phyloP scores from a whole-genome alignment of 345 rosid genomes.

The Salix udensis region DNA sequence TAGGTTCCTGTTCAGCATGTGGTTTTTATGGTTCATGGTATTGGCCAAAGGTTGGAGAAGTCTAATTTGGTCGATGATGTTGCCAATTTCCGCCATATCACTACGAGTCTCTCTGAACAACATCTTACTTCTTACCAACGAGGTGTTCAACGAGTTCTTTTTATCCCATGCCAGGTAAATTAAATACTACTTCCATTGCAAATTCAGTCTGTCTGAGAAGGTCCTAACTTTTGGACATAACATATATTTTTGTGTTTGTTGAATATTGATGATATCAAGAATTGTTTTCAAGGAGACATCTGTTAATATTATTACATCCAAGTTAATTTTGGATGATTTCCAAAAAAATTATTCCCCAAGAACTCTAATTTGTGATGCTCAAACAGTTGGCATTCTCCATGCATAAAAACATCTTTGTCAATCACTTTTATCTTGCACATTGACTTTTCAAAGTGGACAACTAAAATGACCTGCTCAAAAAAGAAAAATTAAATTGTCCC shows the following conservation, averaged over 20 bases:
- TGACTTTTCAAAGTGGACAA: neutral
- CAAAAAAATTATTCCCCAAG: neutral
- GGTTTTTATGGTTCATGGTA: slow-evolving; percentile 98
- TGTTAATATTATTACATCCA: neutral
- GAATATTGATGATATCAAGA: neutral
- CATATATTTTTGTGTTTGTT: neutral
- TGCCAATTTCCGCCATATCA: slow-evolving; percentile 73
- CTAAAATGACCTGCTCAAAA: neutral
- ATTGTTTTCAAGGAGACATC: neutral
- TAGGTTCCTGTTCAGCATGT: slow-evolving; percentile 95
- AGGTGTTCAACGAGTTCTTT: slow-evolving; percentile 76
- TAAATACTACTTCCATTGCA: neutral
- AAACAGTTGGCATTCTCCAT: neutral
- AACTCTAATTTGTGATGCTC: neutral
- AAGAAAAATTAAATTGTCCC: neutral
- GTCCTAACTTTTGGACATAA: neutral
- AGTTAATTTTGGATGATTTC: neutral
- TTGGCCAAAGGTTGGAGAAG: slow-evolving; percentile 96
- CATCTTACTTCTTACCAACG: slow-evolving; percentile 75
- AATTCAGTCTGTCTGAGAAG: neutral
- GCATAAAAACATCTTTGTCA: neutral
- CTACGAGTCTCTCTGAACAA: slow-evolving; percentile 67
- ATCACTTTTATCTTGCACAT: neutral
- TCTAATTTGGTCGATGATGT: slow-evolving; percentile 98
- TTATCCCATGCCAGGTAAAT: slow-evolving; percentile 91